Evolutionary conservation across 2,329 filamentous ascomycete genomes (phyloP).

Genomic region (Zasmidium cellare): DNA sequence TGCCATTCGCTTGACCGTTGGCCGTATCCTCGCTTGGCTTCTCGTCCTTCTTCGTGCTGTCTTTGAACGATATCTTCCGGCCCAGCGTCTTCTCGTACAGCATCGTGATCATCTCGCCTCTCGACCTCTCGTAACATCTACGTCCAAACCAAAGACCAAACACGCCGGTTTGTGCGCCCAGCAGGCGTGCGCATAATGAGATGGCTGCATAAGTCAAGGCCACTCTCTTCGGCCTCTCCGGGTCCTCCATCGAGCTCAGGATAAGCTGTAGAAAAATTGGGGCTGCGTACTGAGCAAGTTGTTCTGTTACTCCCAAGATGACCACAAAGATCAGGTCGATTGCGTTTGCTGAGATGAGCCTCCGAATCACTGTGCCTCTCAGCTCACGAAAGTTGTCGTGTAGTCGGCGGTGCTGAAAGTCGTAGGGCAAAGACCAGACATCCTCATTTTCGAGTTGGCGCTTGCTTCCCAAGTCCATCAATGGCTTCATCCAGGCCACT

Average conservation of each 20-base stretch:
- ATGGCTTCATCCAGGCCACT: slow-evolving; percentile 76
- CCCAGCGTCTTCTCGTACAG: slow-evolving; percentile 76
- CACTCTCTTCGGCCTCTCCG: slow-evolving; percentile 51
- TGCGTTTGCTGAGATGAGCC: slow-evolving; percentile 74
- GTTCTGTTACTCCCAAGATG: slow-evolving; percentile 63
- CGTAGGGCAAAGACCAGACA: slow-evolving; percentile 76
- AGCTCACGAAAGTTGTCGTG: slow-evolving; percentile 74
- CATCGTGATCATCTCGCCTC: slow-evolving; percentile 85
- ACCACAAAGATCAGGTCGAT: slow-evolving; percentile 73
- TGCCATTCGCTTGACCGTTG: slow-evolving; percentile 25
- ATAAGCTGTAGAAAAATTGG: slow-evolving; percentile 73
- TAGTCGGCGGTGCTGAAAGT: slow-evolving; percentile 77
- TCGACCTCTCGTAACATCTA: slow-evolving; percentile 77
- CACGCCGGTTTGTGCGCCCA: slow-evolving; percentile 65
- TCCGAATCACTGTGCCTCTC: slow-evolving; percentile 67
- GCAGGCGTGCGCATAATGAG: slow-evolving; percentile 60
- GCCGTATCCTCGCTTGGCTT: background rate
- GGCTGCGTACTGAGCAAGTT: slow-evolving; percentile 54
- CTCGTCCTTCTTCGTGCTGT: slow-evolving; percentile 14
- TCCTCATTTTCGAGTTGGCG: slow-evolving; percentile 74
- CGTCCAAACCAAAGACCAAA: slow-evolving; percentile 80
- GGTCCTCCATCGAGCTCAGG: slow-evolving; percentile 64
- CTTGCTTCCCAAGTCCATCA: slow-evolving; percentile 65
- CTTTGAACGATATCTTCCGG: slow-evolving; percentile 56
- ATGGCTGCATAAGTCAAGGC: slow-evolving; percentile 66